Conservation (phyloP, 2,329 filamentous ascomycete species). For the Epichloe baconii region DNA sequence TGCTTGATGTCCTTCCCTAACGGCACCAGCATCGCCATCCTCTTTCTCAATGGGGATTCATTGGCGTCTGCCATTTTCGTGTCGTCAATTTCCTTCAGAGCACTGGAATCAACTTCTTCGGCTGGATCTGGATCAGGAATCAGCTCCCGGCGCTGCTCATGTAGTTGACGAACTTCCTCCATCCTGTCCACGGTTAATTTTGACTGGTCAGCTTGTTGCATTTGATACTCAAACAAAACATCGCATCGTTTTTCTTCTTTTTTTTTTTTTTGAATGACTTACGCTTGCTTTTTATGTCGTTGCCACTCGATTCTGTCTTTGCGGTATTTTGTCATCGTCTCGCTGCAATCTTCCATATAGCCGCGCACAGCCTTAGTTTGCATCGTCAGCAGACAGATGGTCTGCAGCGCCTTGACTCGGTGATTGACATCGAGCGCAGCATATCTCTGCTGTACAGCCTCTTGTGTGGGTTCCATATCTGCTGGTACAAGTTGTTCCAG, state of each 20-base stretch:
- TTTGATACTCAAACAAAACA: neutral
- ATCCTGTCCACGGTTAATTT: conserved; percentile 29
- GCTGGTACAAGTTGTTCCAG: conserved; percentile 70
- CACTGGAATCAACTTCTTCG: conserved; percentile 39
- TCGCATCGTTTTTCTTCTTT: no score
- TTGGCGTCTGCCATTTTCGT: conserved; percentile 51
- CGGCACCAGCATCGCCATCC: conserved; percentile 52
- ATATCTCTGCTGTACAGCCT: conserved; percentile 64
- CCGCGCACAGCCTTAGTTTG: conserved; percentile 76
- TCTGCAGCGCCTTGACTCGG: conserved; percentile 67
- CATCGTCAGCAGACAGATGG: conserved; percentile 73
- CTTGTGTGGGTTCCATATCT: conserved; percentile 58
- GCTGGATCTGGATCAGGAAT: conserved; percentile 59
- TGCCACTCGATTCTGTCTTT: conserved; percentile 95
- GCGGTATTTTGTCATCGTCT: conserved; percentile 85
- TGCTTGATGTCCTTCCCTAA: conserved; percentile 53
- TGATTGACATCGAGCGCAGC: conserved; percentile 67
- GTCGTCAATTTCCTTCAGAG: conserved; percentile 38
- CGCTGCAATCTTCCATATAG: conserved; percentile 84
- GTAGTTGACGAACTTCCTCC: conserved; percentile 57
- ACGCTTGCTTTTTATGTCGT: conserved; percentile 57
- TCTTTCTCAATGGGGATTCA: conserved; percentile 43
- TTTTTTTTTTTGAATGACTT: conserved; percentile 23
- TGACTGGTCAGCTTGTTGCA: neutral
- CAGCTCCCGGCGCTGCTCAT: conserved; percentile 60